A percentile compares a stretch with the other conserved stretches of the same genome.
Evolutionary conservation across 2,329 filamentous ascomycete species (phyloP).

Genomic region (Calycina herbarum): DNA sequence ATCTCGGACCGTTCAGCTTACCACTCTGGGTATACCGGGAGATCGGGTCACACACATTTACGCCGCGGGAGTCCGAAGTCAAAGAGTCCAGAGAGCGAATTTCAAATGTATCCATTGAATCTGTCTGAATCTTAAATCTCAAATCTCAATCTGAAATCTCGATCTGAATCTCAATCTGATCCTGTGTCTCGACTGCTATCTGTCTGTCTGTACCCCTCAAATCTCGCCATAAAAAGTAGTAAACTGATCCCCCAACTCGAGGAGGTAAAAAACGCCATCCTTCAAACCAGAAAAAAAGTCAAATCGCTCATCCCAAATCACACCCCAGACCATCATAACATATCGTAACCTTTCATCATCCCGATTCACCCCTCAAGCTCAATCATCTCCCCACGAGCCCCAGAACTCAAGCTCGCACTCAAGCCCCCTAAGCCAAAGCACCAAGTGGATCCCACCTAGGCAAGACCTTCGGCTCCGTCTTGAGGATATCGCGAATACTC

Average conservation of each 20-base stretch:
- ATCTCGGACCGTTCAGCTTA: no score
- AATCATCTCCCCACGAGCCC: no score
- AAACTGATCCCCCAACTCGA: no score
- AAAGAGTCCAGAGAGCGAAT: not conserved
- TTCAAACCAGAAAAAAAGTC: not conserved
- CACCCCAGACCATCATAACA: not conserved
- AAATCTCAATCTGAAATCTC: not conserved
- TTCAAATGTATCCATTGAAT: not conserved
- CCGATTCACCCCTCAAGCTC: no score
- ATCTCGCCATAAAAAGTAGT: not conserved
- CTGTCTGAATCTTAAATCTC: not conserved
- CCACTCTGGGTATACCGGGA: not conserved
- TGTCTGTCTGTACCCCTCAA: not conserved
- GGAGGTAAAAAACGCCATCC: no score
- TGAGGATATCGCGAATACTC: conserved; percentile 68
- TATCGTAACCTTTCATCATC: not conserved
- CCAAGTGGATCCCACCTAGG: conserved; percentile 84
- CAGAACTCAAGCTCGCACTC: not conserved
- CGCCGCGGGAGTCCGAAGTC: no score
- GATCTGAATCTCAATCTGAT: not conserved
- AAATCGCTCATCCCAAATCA: not conserved
- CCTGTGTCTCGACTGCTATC: not conserved
- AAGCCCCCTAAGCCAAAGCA: conserved; percentile 55
- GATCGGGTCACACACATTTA: no score
- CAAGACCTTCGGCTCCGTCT: conserved; percentile 68